These are phyloP conservation scores for Camelina laxa DNA, from an alignment of 345 rosid genomes.

Conservation along the genomic window DNA sequence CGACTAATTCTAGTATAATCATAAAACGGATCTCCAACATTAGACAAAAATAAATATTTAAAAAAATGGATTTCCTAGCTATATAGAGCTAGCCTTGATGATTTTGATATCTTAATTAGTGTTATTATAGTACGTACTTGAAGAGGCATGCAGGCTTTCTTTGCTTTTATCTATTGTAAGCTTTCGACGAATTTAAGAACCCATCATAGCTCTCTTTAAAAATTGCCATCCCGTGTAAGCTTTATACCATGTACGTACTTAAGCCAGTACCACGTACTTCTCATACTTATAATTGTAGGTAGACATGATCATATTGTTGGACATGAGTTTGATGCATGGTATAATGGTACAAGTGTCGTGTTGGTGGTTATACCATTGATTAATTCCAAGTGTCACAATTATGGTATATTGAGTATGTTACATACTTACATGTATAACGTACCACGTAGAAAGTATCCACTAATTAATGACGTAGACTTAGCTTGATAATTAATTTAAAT, in stretches of 20 bases:
- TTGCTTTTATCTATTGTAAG: slow-evolving; percentile 11
- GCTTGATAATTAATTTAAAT: not conserved
- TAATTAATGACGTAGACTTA: not conserved
- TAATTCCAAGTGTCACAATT: not conserved
- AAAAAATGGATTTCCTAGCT: too few species aligned
- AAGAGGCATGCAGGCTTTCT: slow-evolving; percentile 18
- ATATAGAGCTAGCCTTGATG: not conserved
- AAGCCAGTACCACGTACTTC: slow-evolving; percentile 33
- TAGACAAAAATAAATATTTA: too few species aligned
- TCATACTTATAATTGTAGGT: slow-evolving; percentile 19
- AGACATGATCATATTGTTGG: slow-evolving; percentile 18
- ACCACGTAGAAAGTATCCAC: not conserved
- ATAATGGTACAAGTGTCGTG: slow-evolving; percentile 29
- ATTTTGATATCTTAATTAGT: slow-evolving; percentile 1
- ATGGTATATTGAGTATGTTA: not conserved
- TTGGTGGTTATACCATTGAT: slow-evolving; percentile 8
- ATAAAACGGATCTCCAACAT: too few species aligned
- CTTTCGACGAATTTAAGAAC: slow-evolving; percentile 32
- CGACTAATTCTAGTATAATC: too few species aligned
- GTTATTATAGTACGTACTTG: slow-evolving; percentile 37
- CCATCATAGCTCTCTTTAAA: slow-evolving; percentile 29
- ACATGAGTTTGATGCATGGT: slow-evolving; percentile 11
- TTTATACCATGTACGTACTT: slow-evolving; percentile 24
- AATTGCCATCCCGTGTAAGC: slow-evolving; percentile 28
- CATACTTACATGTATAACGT: not conserved